Evolutionary conservation across 2,329 filamentous ascomycete genomes (phyloP).

Genomic region (Lasiodiplodia hormozganensis): DNA sequence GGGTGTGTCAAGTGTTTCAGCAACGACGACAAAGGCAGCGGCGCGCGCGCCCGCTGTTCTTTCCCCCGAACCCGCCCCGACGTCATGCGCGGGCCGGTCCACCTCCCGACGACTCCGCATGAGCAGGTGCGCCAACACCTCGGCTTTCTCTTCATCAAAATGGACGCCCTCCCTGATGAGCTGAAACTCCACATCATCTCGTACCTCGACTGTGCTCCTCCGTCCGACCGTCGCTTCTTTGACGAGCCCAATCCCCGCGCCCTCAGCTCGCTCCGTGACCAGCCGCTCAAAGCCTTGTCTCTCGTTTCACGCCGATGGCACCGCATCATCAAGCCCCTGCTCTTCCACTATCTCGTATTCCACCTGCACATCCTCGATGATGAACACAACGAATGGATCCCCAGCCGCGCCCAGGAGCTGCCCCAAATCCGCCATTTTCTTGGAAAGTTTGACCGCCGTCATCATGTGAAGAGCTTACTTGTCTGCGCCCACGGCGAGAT

Average conservation of each 20-base stretch:
- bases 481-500: slow-evolving; percentile 44
- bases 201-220: slow-evolving; percentile 40
- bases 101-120: slow-evolving; percentile 12
- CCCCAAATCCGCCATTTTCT: slow-evolving; percentile 35
- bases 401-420: neutral
- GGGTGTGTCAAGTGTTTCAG: neutral
- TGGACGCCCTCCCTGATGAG: slow-evolving; percentile 45
- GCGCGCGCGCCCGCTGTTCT: neutral
- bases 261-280: slow-evolving; percentile 31
- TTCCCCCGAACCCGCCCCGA: neutral
- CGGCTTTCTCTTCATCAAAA: slow-evolving; percentile 25
- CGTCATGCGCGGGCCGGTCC: slow-evolving; percentile 14
- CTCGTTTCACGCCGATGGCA: slow-evolving; percentile 43
- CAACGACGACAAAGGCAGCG: neutral
- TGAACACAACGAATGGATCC: neutral
- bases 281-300: slow-evolving; percentile 39
- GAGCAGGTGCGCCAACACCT: neutral
- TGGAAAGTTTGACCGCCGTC: slow-evolving; percentile 34
- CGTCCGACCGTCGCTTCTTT: slow-evolving; percentile 42
- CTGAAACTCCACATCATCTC: slow-evolving; percentile 44
- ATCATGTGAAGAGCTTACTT: slow-evolving; percentile 57
- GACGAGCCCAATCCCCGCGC: slow-evolving; percentile 40
- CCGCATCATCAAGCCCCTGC: slow-evolving; percentile 40
- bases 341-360: slow-evolving; percentile 43
- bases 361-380: neutral